phyloP scores from a whole-genome alignment of 306 rosid genomes.

The Prunus campanulata region DNA sequence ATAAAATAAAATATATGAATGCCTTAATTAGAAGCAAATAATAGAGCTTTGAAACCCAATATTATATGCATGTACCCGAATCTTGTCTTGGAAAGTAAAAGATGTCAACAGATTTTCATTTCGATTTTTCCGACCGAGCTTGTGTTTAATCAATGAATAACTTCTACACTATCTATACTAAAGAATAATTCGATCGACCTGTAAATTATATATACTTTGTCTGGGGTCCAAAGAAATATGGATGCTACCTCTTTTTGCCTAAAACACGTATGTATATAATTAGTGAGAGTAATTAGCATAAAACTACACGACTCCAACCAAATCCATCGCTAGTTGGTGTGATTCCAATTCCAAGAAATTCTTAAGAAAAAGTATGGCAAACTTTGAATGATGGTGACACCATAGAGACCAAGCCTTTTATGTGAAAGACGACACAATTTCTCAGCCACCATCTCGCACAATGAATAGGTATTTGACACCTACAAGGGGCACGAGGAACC shows the following conservation, averaged over 20 bases:
- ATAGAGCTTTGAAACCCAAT: not conserved
- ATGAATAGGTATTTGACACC: conserved; percentile 40
- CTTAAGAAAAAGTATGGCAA: not conserved
- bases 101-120: not conserved
- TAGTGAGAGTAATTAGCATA: conserved; percentile 9
- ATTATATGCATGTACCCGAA: not conserved
- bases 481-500: conserved; percentile 30
- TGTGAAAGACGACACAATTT: conserved; percentile 39
- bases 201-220: not conserved
- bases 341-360: conserved; percentile 1
- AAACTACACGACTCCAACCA: not conserved
- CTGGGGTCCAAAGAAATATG: not conserved
- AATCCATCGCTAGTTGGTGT: not conserved
- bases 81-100: not conserved
- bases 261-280: not conserved
- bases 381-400: conserved; percentile 42
- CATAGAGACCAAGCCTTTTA: conserved; percentile 24
- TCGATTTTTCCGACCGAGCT: not conserved
- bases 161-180: not conserved
- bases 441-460: conserved; percentile 38
- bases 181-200: not conserved
- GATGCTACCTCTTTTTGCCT: conserved; percentile 4
- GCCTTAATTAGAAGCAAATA: not conserved
- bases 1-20: too few species aligned
- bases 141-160: not conserved